Evolutionary conservation across 805 yeast genomes (phyloP), one percentile per base, ranked within the genome.

Genomic region (Spathaspora hagerdaliae): DNA sequence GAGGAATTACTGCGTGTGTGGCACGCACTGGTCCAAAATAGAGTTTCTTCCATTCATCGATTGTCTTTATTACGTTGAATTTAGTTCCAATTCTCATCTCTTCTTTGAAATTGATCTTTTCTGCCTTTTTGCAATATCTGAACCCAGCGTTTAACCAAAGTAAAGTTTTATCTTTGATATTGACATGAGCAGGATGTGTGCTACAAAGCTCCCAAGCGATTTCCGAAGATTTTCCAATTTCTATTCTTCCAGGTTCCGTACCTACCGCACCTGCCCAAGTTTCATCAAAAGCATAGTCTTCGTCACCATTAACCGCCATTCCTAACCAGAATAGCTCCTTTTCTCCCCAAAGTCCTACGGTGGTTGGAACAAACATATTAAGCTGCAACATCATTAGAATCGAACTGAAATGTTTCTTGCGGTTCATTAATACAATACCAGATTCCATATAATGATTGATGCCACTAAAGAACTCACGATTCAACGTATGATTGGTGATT

Each of bases 1-100:
- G 83, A 26, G 83, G 83, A 11, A 78, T 68, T 10, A 81, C 58
- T 47, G 78, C 77, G 13, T 74, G 67, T 7, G 60, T 61, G 38
- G 81, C 71, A 36, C 59, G 63, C 38, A 78, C 50, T 2, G 67
- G 66, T 8, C 55, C 47, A 35, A 51, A 49, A 47, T 64, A 73
- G 37, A 56, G 54, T 14, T 56, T 44, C 41, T 6, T 14, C 7
- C n/a, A 42, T 31, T 12, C 38, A 6, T 54, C 58, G 12, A 54
- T 46, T n/a, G 55, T 49, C 29, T 52, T 55, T 31, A 59, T 47
- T n/a, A 50, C 52, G 26, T 57, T 57, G 40, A 59, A 67, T 14
- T 54, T 50, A 14, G 50, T 37, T 14, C 54, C 51, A 13, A 48
- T 37, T 8, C 52, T 48, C 42, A 64, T 53, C 34, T 71, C 72